These are phyloP conservation scores for Dictyostelium firmibasis DNA, from an alignment of 78 protist genomes.

Conservation along the genomic window DNA sequence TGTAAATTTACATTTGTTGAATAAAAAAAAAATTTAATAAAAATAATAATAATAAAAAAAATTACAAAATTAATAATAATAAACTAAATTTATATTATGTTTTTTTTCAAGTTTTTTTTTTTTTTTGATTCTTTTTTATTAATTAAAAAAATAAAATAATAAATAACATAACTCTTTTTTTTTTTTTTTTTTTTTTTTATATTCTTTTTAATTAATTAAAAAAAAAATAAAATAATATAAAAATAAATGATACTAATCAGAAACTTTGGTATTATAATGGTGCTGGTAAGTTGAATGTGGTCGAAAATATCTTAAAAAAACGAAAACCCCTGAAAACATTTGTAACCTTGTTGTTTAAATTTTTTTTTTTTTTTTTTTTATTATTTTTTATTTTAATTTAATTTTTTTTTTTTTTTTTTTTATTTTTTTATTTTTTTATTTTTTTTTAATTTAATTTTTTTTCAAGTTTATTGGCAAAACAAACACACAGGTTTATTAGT, in stretches of 20 bases:
- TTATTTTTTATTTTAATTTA: not conserved
- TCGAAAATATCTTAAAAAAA: not conserved
- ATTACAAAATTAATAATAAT: too few species aligned
- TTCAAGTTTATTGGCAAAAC: not conserved
- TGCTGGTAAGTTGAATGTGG: not conserved
- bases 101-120: too few species aligned
- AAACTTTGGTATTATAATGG: not conserved
- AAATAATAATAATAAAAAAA: not conserved
- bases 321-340: not conserved
- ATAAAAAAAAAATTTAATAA: not conserved
- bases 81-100: too few species aligned
- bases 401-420: not conserved
- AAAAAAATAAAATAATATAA: not conserved
- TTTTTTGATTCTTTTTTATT: too few species aligned
- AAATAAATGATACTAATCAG: not conserved
- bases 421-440: not conserved
- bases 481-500: not conserved
- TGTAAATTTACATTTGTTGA: slow-evolving; percentile 32
- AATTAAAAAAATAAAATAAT: not conserved
- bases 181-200: too few species aligned
- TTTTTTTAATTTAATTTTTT: not conserved
- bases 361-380: not conserved
- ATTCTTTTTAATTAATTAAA: too few species aligned
- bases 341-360: not conserved
- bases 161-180: not conserved